These are phyloP conservation scores for Scutellaria minor DNA, from an alignment of 257 asterid genomes.

Conservation along the genomic window DNA sequence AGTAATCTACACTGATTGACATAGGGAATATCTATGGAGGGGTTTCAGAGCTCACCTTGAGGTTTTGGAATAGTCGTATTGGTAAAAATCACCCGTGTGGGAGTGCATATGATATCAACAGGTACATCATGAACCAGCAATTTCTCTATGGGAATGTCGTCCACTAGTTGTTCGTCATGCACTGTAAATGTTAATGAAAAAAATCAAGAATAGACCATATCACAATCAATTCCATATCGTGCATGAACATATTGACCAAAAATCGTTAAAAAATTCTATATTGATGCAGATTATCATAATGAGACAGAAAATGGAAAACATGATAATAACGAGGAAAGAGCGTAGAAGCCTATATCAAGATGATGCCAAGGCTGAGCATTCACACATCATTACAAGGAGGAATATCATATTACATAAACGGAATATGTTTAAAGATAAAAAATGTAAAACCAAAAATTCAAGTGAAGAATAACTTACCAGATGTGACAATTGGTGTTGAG, in stretches of 20 bases:
- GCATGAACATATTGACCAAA: neutral
- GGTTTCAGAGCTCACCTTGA: constrained; percentile 58
- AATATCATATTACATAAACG: neutral
- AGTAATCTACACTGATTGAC: neutral
- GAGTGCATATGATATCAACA: constrained; percentile 93
- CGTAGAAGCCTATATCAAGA: constrained; percentile 9
- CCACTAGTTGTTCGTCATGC: constrained; percentile 81
- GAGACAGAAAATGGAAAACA: neutral
- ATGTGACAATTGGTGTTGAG: constrained; percentile 77
- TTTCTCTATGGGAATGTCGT: constrained; percentile 80
- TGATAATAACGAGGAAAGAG: neutral
- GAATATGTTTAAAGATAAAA: neutral
- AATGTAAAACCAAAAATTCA: neutral
- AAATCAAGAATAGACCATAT: neutral
- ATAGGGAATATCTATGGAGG: neutral
- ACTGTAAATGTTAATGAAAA: constrained; percentile 46
- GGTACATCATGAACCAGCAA: constrained; percentile 87
- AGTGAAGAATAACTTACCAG: constrained; percentile 50
- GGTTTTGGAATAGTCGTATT: constrained; percentile 89
- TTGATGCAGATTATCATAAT: neutral
- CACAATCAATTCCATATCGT: neutral
- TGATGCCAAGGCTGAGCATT: constrained; percentile 7
- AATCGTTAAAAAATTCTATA: neutral
- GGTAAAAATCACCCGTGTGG: constrained; percentile 76
- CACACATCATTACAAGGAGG: neutral